Base-by-base conservation (phyloP, 176 grass and related monocot genomes). In the Oryza meridionalis region DNA sequence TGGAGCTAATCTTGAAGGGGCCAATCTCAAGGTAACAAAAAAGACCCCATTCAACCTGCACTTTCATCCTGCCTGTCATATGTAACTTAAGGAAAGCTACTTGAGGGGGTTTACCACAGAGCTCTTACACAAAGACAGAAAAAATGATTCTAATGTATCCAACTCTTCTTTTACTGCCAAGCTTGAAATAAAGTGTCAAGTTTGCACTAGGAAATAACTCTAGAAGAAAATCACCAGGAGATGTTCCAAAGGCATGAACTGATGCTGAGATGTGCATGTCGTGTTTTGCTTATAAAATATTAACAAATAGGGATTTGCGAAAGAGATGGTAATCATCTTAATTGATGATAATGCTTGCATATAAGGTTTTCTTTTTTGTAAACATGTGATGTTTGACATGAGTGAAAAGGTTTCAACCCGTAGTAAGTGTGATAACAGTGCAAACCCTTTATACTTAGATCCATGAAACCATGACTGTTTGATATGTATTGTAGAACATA, bases 1-100 rank as follows among this genome's bases (percentile, higher is more conserved):
- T 84, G 90, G 80, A 78, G 95, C 95, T 86, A 95, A 97, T 77
- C 88, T 97, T 77, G 95, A 98, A 98, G 95, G 90, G 67, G 95
- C 92, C 15, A 98, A 98, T 93, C 92, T 98, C 32, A 98, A 95
- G 92, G 95, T 98, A 93, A 11, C 7, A 82, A 81, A 68, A 46
- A 68, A 26, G 81, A 69, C 16, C 49, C 65, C 24, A 51, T 70
- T 21, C 51, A 42, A 73, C 58, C 53, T 87, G 13, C 77, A 2
- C 1, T 78, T 37, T 35, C 3, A 16, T 72, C 21, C n/a, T 24
- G 19, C 55, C 7, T 78, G 44, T 73, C 49, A 38, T 51, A 4
- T 42, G 2, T 67, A 80, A 15, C 22, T 11, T 42, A 22, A 55
- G 17, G 19, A 58, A 55, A 66, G 9, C 33, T 67, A 74, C 9